Evolutionary conservation across 2,329 filamentous ascomycete species (phyloP).

Genomic region (Huntiella moniliformis): DNA sequence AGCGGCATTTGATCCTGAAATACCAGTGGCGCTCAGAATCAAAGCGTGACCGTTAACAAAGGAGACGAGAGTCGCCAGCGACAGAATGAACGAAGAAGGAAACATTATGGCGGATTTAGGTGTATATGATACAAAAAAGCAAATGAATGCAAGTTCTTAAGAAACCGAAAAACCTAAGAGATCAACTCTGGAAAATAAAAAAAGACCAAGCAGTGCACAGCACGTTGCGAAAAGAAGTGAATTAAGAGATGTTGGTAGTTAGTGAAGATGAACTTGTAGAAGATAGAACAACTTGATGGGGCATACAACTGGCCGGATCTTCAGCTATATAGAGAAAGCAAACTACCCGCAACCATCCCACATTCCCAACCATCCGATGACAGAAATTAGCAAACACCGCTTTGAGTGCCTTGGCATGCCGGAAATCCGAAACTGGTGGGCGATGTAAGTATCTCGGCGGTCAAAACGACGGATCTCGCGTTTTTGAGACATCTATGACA

Average conservation of each 20-base stretch:
- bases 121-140: neutral
- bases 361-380: too few relatives aligned
- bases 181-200: conserved; percentile 1
- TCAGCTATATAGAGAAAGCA: neutral
- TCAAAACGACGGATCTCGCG: too few relatives aligned
- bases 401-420: too few relatives aligned
- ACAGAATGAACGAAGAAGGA: conserved; percentile 3
- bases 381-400: too few relatives aligned
- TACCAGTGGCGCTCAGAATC: conserved; percentile 27
- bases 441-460: too few relatives aligned
- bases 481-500: too few relatives aligned
- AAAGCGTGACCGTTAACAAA: conserved; percentile 27
- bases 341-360: too few relatives aligned
- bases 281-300: neutral
- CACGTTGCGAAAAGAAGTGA: conserved; percentile 3
- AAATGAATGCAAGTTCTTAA: neutral
- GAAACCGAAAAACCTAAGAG: neutral
- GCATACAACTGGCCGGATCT: neutral
- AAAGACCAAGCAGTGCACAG: conserved; percentile 5
- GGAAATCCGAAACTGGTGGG: too few relatives aligned
- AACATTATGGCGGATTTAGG: conserved; percentile 1
- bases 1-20: conserved; percentile 22
- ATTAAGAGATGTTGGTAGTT: neutral
- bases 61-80: conserved; percentile 12
- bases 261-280: neutral